Evolutionary conservation across 2,329 filamentous ascomycete species (phyloP).

Genomic region (Aspergillus sp.): DNA sequence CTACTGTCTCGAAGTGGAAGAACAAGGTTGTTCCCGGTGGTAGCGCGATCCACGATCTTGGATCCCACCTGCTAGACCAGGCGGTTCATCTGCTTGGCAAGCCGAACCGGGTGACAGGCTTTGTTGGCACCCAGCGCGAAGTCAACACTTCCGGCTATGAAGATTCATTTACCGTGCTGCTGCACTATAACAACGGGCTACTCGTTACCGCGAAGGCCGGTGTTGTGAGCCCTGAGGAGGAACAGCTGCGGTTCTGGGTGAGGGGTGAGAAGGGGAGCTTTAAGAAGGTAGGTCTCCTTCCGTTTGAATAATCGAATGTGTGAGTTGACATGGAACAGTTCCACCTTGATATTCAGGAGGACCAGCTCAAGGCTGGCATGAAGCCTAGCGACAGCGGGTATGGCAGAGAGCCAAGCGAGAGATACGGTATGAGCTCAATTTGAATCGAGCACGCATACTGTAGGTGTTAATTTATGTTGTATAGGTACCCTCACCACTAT

Average conservation of each 20-base stretch:
- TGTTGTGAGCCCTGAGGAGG: constrained; percentile 66
- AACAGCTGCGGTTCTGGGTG: constrained; percentile 75
- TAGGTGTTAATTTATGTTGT: background rate
- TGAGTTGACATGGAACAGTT: constrained; percentile 30
- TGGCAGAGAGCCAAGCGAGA: constrained; percentile 61
- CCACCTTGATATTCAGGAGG: constrained; percentile 72
- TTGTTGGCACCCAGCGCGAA: constrained; percentile 65
- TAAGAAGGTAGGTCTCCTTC: constrained; percentile 55
- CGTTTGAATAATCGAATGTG: background rate
- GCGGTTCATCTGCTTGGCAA: constrained; percentile 68
- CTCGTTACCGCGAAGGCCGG: constrained; percentile 69
- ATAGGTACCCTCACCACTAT: constrained; percentile 54
- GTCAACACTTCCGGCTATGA: constrained; percentile 53
- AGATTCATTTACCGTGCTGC: constrained; percentile 59
- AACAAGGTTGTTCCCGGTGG: constrained; percentile 63
- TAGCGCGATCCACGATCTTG: constrained; percentile 71
- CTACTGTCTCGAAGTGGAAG: constrained; percentile 61
- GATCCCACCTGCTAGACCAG: constrained; percentile 75
- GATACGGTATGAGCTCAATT: constrained; percentile 49
- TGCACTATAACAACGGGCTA: constrained; percentile 64
- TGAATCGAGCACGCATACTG: accelerated
- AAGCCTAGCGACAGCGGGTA: constrained; percentile 63
- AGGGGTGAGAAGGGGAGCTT: constrained; percentile 72
- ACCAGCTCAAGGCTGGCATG: constrained; percentile 66
- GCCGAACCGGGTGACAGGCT: constrained; percentile 66